Evolutionary conservation across 2,329 filamentous ascomycete species (phyloP), one percentile per base, ranked within the genome.

Genomic region (Lecanicillium sp.): DNA sequence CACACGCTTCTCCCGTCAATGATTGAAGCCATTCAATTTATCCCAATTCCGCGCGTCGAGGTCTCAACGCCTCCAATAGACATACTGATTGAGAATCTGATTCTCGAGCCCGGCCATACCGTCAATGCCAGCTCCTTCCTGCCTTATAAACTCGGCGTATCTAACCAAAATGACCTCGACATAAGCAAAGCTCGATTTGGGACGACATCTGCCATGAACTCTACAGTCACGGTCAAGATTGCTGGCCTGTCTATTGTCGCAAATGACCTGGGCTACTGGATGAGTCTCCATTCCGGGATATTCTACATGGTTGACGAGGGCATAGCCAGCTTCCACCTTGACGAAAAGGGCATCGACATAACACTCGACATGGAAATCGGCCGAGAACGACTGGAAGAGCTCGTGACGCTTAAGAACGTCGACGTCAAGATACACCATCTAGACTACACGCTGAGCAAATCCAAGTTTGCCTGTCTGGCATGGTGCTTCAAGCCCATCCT

Each of bases 31-130:
- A 71, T 97, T 22, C 88, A 96, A 56, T 88, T 87, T 60, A 66
- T 97, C 4, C 90, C 90, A 0, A 92, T 97, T 37, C 89, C 89
- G 1, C 81, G 90, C 4, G 62, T 96, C n/a, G 90, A 96, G 58
- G 69, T 96, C 5, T 84, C 86, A 1, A 84, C 82, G 4, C 89
- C 88, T 0, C 79, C 85, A 25, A 71, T 94, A 39, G 89, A 96
- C 50, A 73, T 97, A 5, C 66, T 97, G 1, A 66, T 97, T 3
- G 90, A 97, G 55, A 96, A 94, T 47, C 69, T 97, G 22, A 84
- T 97, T 43, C 71, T 97, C 22, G 87, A 96, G 54, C 90, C 90
- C 0, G 90, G 90, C 6, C 72, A 72, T 41, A 94, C 87, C 0
- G 72, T 94, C 51, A 90, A 95, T 57, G 68, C 82, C 45, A 87